Evolutionary conservation across 176 grass and related monocot species (phyloP).

Genomic region (Ensete ventricosum): DNA sequence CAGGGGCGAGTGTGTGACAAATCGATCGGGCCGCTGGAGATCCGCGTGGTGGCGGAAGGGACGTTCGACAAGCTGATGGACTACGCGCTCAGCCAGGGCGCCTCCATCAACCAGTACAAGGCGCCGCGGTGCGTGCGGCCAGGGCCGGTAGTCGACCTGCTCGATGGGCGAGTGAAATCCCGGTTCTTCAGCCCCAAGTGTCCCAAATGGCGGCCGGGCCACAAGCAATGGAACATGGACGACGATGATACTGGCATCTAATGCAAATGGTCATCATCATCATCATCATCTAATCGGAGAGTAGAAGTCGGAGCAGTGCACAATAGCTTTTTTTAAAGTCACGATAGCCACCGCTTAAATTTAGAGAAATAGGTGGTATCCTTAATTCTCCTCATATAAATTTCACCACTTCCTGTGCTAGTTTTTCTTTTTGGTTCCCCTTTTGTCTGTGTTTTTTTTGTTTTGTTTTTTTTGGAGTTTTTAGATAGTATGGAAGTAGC

Average conservation of each 20-base stretch:
- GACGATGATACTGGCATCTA: background rate
- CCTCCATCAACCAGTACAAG: slow-evolving; percentile 99
- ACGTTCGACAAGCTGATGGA: slow-evolving; percentile 99
- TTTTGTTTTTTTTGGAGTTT: background rate
- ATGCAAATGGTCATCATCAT: too few relatives aligned
- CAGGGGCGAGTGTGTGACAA: slow-evolving; percentile 70
- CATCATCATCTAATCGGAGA: background rate
- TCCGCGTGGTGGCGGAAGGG: slow-evolving; percentile 70
- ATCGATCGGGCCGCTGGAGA: slow-evolving; percentile 87
- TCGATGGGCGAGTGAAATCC: slow-evolving; percentile 50
- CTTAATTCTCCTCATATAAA: background rate
- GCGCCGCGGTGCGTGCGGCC: slow-evolving; percentile 81
- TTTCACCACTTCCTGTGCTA: background rate
- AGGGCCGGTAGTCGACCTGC: slow-evolving; percentile 68
- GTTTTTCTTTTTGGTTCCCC: too few relatives aligned
- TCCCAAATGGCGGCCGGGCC: slow-evolving; percentile 75
- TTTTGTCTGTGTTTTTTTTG: background rate
- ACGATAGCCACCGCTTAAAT: background rate
- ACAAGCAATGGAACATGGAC: slow-evolving; percentile 61
- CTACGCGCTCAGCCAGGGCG: slow-evolving; percentile 81
- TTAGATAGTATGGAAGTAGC: background rate
- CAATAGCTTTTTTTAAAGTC: too few relatives aligned
- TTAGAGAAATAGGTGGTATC: background rate
- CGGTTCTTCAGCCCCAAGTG: slow-evolving; percentile 82
- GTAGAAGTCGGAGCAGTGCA: background rate